These are phyloP conservation scores for Annulohypoxylon bovei DNA, from an alignment of 495 filamentous ascomycete genomes.

Conservation along the genomic window DNA sequence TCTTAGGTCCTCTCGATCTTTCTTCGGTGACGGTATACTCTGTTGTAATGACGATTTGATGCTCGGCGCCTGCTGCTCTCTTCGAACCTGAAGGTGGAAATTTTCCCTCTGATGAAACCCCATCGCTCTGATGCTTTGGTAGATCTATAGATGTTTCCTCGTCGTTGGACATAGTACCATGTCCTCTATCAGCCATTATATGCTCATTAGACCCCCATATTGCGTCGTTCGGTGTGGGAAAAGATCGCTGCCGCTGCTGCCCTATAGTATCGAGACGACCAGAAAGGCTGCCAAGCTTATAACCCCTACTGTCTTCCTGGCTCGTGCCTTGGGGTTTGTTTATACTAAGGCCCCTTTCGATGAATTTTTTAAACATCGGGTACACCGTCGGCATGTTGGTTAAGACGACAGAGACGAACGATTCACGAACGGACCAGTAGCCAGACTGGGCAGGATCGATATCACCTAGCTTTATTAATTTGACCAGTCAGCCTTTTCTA, in stretches of 20 bases:
- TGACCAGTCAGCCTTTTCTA: background rate
- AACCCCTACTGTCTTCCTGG: constrained; percentile 28
- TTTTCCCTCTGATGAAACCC: constrained; percentile 1
- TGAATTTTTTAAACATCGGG: constrained; percentile 51
- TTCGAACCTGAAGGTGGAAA: background rate
- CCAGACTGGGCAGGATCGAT: constrained; percentile 63
- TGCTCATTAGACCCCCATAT: constrained; percentile 54
- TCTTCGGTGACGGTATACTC: constrained; percentile 36
- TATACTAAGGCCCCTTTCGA: constrained; percentile 47
- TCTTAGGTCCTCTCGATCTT: background rate
- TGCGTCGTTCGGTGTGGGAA: constrained; percentile 53
- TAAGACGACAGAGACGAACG: constrained; percentile 68
- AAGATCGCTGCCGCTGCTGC: constrained; percentile 54
- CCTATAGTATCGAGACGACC: constrained; percentile 37
- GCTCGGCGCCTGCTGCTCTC: background rate
- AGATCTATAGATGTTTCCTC: constrained; percentile 15
- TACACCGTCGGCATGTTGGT: constrained; percentile 71
- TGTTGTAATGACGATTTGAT: constrained; percentile 32
- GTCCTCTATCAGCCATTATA: constrained; percentile 40
- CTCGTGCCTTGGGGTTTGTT: constrained; percentile 15
- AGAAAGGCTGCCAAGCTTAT: constrained; percentile 35
- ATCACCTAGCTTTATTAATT: constrained; percentile 47
- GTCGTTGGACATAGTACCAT: background rate
- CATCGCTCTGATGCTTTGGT: constrained; percentile 3
- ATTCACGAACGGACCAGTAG: constrained; percentile 71